Conservation (phyloP, 768 basidiomycete genomes). For the Fibroporia radiculosa region DNA sequence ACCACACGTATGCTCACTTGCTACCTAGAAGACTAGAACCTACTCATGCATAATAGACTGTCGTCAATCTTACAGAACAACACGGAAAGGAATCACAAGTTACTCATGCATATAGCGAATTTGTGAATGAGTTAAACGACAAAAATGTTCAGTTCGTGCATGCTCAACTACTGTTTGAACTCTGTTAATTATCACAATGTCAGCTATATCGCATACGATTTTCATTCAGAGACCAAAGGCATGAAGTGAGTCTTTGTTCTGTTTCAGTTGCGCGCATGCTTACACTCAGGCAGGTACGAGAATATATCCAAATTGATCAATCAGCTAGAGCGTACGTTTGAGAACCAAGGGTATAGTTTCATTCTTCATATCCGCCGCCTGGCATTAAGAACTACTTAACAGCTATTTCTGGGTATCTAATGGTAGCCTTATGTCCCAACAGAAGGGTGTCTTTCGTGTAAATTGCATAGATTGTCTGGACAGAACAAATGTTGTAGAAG, state of each 20-base stretch:
- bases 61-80: conserved; percentile 88
- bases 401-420: conserved; percentile 84
- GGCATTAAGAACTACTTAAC: too few relatives aligned
- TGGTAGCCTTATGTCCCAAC: conserved; percentile 61
- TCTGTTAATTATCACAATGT: neutral
- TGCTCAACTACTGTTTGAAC: neutral
- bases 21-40: neutral
- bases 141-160: conserved; percentile 49
- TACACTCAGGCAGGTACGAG: conserved; percentile 54
- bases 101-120: conserved; percentile 70
- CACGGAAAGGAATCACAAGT: conserved; percentile 81
- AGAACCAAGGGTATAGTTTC: conserved; percentile 60
- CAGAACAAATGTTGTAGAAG: conserved; percentile 91
- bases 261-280: conserved; percentile 5
- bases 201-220: conserved; percentile 84
- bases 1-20: conserved; percentile 51
- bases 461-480: conserved; percentile 97
- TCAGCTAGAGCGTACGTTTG: conserved; percentile 66
- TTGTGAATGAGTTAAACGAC: conserved; percentile 46
- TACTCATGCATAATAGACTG: conserved; percentile 38
- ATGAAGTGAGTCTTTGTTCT: conserved; percentile 62
- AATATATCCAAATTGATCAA: conserved; percentile 76
- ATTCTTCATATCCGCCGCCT: neutral
- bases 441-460: conserved; percentile 81
- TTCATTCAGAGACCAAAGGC: conserved; percentile 87